Base-by-base conservation (phyloP, 2,329 filamentous ascomycete species). In the Ustilaginoidea virens region DNA sequence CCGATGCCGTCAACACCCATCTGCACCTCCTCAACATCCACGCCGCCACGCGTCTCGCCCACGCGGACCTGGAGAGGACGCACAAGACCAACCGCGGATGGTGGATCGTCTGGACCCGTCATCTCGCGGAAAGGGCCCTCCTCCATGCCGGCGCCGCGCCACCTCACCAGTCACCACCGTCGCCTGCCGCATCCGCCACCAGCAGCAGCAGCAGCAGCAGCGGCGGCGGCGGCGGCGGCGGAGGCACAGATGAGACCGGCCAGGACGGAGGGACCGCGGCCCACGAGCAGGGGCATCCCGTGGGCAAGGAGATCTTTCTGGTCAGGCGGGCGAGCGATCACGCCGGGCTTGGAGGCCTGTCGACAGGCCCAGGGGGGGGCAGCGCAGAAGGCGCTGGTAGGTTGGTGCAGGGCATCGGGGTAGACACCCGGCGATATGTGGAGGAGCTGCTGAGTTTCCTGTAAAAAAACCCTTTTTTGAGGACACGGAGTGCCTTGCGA, bases 351-450 rank as follows among this genome's bases (percentile, higher is more conserved):
- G 50, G 56, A 19, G 49, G 51, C 15, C 40, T 54, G 17, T 43
- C 46, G 12, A 46, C 43, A n/a, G 49, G 60, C 41, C 33, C 55
- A 35, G 44, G 55, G 10, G 40, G 52, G 26, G 43, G 61, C 32
- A 56, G 68, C 60, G 42, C 62, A 25, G 67, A 66, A 15, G 69
- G 69, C 3, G 67, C 73, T 2, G 66, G 62, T 13, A 65, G 66
- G 31, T 49, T 83, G 38, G 72, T 69, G 0, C 74, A 80, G 43
- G 80, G 79, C 0, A 81, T 86, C 37, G 80, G 80, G 0, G 64
- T 85, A 19, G 80, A 86, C 56, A 81, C 79, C 17, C 66, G 74
- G 48, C 68, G 66, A 45, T 85, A 85, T 49, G 70, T 85, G 4
- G 79, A 85, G 48, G 73, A 72, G 1, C 47, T 86, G 32, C 53